phyloP scores from a whole-genome alignment of 176 grass and related monocot species.

The Ampelocalamus luodianensis region DNA sequence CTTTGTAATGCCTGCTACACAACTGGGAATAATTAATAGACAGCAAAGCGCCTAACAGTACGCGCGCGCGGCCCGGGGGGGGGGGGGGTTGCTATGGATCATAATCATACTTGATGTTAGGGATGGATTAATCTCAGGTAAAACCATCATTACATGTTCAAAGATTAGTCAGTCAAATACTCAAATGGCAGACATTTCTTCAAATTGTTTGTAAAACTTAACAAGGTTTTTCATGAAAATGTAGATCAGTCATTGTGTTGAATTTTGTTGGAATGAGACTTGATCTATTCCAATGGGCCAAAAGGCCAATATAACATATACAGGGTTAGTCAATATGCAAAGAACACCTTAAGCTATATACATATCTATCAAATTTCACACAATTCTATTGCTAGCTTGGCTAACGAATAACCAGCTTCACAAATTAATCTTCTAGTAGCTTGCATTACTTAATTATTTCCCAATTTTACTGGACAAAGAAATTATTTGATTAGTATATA shows the following conservation, averaged over 20 bases:
- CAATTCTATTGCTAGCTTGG: neutral
- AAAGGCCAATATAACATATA: too few relatives aligned
- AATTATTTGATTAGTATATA: conserved; percentile 1
- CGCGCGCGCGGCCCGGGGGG: too few relatives aligned
- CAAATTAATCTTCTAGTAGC: conserved; percentile 22
- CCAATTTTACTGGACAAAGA: conserved; percentile 16
- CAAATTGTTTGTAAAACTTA: conserved; percentile 31
- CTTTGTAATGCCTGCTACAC: conserved; percentile 9
- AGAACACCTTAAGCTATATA: too few relatives aligned
- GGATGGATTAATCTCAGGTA: conserved; percentile 17
- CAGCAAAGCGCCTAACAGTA: conserved; percentile 10
- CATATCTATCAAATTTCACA: neutral
- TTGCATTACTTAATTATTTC: conserved; percentile 23
- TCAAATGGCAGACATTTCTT: conserved; percentile 2
- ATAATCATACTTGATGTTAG: conserved; percentile 30
- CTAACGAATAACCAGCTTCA: conserved; percentile 20
- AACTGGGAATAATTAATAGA: conserved; percentile 21
- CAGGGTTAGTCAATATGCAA: too few relatives aligned
- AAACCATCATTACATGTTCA: conserved; percentile 34
- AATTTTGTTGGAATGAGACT: neutral
- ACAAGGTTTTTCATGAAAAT: conserved; percentile 22
- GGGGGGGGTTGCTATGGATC: neutral
- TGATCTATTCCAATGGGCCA: too few relatives aligned
- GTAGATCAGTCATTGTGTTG: neutral
- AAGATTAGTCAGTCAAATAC: conserved; percentile 29